These are phyloP conservation scores for Liquidambar formosana DNA, from an alignment of 164 flowering plant species.

Conservation along the genomic window DNA sequence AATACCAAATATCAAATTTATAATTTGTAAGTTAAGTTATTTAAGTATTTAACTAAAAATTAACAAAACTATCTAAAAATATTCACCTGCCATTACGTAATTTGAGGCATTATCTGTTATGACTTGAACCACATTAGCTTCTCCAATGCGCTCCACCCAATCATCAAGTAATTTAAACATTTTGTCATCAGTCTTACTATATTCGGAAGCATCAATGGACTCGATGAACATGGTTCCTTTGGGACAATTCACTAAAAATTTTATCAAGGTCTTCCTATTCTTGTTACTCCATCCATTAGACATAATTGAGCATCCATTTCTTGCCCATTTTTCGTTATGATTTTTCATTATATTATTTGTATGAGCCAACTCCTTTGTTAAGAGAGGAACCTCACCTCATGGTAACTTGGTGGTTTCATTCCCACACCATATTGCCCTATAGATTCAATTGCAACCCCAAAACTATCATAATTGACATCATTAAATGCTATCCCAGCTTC, in stretches of 20 bases:
- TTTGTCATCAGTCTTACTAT: not conserved
- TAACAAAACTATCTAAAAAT: too few species aligned
- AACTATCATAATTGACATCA: too few species aligned
- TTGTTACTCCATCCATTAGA: slow-evolving; percentile 6
- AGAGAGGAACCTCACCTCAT: slow-evolving; percentile 9
- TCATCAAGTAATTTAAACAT: not conserved
- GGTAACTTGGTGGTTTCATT: not conserved
- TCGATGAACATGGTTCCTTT: too few species aligned
- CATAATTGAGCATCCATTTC: slow-evolving; percentile 13
- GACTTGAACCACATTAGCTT: too few species aligned
- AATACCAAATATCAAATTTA: too few species aligned
- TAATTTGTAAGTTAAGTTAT: too few species aligned
- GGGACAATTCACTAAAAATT: slow-evolving; percentile 6
- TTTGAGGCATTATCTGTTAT: too few species aligned
- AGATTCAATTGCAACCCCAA: too few species aligned
- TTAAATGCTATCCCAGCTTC: too few species aligned
- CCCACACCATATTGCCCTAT: not conserved
- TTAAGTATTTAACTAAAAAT: too few species aligned
- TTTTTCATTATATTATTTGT: not conserved
- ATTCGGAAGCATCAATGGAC: not conserved
- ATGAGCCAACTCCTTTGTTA: not conserved
- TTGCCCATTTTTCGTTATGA: not conserved
- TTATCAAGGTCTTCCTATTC: not conserved
- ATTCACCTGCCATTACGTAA: too few species aligned
- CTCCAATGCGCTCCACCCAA: slow-evolving; percentile 10